Evolutionary conservation across 2,329 filamentous ascomycete species (phyloP).

Genomic region (Alternaria incomplexa): DNA sequence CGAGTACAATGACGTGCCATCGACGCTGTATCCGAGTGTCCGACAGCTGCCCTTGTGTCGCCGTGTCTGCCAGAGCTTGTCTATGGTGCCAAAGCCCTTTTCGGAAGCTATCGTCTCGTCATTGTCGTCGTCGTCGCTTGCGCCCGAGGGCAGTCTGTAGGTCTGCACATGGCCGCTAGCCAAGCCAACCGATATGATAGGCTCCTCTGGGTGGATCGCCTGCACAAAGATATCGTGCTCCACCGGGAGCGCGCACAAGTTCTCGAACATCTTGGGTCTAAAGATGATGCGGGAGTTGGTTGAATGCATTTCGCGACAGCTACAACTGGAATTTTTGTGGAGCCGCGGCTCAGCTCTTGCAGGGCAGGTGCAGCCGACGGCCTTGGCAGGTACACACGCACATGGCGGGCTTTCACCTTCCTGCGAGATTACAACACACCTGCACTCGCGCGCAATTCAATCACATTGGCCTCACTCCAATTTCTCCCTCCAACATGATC

Average conservation of each 20-base stretch:
- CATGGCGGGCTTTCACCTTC: background rate
- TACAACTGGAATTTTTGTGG: constrained; percentile 34
- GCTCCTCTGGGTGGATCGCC: constrained; percentile 81
- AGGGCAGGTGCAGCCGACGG: constrained; percentile 24
- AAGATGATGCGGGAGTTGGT: constrained; percentile 4
- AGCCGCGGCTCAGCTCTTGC: background rate
- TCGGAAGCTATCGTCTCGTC: constrained; percentile 59
- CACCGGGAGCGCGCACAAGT: constrained; percentile 86
- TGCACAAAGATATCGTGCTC: constrained; percentile 87
- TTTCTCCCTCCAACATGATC: too few relatives aligned
- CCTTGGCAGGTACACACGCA: constrained; percentile 19
- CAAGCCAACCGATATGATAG: constrained; percentile 84
- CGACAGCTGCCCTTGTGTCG: constrained; percentile 95
- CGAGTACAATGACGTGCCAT: constrained; percentile 72
- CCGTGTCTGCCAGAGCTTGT: constrained; percentile 83
- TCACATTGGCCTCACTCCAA: too few relatives aligned
- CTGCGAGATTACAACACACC: background rate
- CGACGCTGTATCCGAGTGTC: constrained; percentile 76
- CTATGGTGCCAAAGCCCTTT: constrained; percentile 75
- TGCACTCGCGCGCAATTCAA: background rate
- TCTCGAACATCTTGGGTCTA: constrained; percentile 75
- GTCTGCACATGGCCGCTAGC: constrained; percentile 85
- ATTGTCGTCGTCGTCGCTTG: constrained; percentile 55
- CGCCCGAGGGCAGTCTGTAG: constrained; percentile 72
- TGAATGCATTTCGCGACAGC: constrained; percentile 11